Percentiles rank a stretch among this genome's conserved stretches.
Conservation (phyloP, 192 early-diverging fungal species). For the Coemansia sp. region DNA sequence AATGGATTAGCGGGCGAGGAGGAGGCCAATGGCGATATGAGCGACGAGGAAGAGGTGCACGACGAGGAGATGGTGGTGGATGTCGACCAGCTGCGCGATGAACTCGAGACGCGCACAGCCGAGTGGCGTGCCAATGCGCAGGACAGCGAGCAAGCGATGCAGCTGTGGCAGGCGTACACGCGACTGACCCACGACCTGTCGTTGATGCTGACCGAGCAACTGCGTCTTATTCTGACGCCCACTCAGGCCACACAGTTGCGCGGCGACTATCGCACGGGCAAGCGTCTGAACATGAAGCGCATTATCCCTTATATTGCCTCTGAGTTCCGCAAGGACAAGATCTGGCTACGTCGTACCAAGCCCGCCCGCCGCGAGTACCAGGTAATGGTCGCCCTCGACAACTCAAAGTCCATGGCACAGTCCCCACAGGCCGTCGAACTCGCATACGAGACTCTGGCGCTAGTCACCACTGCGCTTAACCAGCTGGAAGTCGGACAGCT, state of each 20-base stretch:
- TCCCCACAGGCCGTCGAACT: conserved; percentile 73
- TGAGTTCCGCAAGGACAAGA: conserved; percentile 99
- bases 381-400: conserved; percentile 97
- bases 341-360: conserved; percentile 97
- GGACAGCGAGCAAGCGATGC: conserved; percentile 57
- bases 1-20: conserved; percentile 46
- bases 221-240: conserved; percentile 95
- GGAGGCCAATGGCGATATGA: conserved; percentile 47
- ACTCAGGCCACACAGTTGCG: conserved; percentile 95
- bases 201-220: conserved; percentile 89
- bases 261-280: conserved; percentile 98
- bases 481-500: conserved; percentile 97
- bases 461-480: conserved; percentile 89
- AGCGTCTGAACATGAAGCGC: conserved; percentile 99
- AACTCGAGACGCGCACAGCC: conserved; percentile 76
- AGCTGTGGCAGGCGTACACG: conserved; percentile 91
- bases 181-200: conserved; percentile 89
- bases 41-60: conserved; percentile 38
- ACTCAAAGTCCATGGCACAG: conserved; percentile 97
- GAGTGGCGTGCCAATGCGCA: conserved; percentile 71
- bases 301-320: conserved; percentile 99
- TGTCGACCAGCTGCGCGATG: conserved; percentile 74
- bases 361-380: conserved; percentile 97
- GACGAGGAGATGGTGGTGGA: conserved; percentile 36
- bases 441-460: conserved; percentile 90